phyloP scores from a whole-genome alignment of 1,139 yeast genomes.

The Spathaspora sp. region DNA sequence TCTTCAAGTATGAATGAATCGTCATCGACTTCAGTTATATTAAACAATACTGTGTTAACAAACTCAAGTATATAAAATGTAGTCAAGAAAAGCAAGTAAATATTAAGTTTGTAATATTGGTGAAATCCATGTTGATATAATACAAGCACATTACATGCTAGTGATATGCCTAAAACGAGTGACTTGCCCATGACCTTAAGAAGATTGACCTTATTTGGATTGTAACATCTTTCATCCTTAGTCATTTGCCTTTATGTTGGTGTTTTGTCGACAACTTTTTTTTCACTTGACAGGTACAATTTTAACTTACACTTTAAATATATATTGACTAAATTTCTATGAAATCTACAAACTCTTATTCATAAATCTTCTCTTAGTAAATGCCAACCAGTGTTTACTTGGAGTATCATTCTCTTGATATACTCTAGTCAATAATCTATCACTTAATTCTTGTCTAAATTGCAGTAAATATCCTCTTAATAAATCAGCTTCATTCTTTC shows the following conservation, averaged over 20 bases:
- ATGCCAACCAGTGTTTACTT: conserved; percentile 91
- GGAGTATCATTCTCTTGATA: conserved; percentile 62
- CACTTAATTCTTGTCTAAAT: conserved; percentile 91
- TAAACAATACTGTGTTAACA: conserved; percentile 71
- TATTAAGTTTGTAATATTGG: conserved; percentile 10
- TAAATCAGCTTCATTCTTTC: conserved; percentile 73
- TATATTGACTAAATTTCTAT: no score
- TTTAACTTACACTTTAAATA: no score
- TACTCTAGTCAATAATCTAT: conserved; percentile 71
- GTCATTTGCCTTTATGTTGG: not conserved
- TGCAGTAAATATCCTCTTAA: conserved; percentile 81
- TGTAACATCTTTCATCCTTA: conserved; percentile 14
- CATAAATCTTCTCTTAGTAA: conserved; percentile 93
- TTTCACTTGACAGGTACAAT: no score
- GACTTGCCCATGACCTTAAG: conserved; percentile 35
- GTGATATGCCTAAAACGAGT: conserved; percentile 27
- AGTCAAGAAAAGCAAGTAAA: conserved; percentile 54
- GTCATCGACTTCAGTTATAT: conserved; percentile 61
- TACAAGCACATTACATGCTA: conserved; percentile 18
- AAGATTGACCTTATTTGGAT: conserved; percentile 30
- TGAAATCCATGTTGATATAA: conserved; percentile 1
- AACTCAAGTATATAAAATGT: conserved; percentile 82
- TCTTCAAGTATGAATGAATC: conserved; percentile 81
- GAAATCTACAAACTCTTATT: conserved; percentile 58
- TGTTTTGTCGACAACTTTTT: not conserved